Conservation (phyloP, 306 rosid species). For the Senna tora region DNA sequence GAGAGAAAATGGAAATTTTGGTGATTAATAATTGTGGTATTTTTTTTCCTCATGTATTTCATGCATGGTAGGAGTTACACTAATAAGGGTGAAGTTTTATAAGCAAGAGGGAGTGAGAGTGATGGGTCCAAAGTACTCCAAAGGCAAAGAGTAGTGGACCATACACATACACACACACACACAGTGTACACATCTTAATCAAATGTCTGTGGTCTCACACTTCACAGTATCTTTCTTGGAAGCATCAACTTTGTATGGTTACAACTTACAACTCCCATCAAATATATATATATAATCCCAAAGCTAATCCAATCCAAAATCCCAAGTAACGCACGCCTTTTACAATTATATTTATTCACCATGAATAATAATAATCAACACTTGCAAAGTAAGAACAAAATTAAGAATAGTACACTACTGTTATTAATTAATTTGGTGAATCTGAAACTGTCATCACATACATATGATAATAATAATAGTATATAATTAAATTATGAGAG, state of each 20-base stretch:
- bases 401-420: too few relatives aligned
- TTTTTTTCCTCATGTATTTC: constrained; percentile 35
- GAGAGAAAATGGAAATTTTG: constrained; percentile 20
- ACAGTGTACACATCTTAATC: constrained; percentile 36
- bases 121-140: constrained; percentile 40
- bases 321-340: too few relatives aligned
- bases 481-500: background rate
- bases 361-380: too few relatives aligned
- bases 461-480: too few relatives aligned
- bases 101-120: constrained; percentile 26
- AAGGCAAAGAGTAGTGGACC: constrained; percentile 32
- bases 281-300: constrained; percentile 31
- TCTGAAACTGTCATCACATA: too few relatives aligned
- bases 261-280: constrained; percentile 44
- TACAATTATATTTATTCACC: too few relatives aligned
- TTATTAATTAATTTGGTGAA: too few relatives aligned
- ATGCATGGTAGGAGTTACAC: background rate
- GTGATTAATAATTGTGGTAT: background rate
- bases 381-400: too few relatives aligned
- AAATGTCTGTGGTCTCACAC: constrained; percentile 51
- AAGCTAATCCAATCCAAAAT: background rate
- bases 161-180: too few relatives aligned
- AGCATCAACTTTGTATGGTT: constrained; percentile 53
- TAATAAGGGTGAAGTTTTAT: constrained; percentile 37
- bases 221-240: constrained; percentile 63